These are phyloP conservation scores for Leersia perrieri DNA, from an alignment of 176 grass and related monocot genomes.

Conservation along the genomic window DNA sequence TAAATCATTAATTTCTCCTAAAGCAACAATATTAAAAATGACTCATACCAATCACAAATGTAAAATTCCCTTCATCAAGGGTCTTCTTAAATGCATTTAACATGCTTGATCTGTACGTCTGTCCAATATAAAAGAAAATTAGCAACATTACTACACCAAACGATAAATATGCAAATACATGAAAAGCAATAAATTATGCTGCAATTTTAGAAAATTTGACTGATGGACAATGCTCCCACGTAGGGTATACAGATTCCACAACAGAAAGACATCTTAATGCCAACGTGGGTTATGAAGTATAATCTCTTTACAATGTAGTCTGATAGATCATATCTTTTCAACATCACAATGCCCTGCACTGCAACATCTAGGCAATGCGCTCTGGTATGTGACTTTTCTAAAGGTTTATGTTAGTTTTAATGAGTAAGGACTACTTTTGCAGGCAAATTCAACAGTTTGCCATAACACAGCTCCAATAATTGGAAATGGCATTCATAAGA, in stretches of 20 bases:
- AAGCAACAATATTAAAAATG: conserved; percentile 24
- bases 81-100: conserved; percentile 98
- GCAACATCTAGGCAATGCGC: not conserved
- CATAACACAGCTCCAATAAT: not conserved
- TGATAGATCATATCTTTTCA: conserved; percentile 7
- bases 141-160: not conserved
- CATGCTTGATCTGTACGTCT: conserved; percentile 94
- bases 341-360: not conserved
- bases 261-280: not conserved
- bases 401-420: not conserved
- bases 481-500: not conserved
- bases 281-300: not conserved
- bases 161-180: conserved; percentile 5
- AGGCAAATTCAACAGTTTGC: not conserved
- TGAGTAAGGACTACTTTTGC: not conserved
- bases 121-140: conserved; percentile 37
- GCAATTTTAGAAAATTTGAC: not conserved
- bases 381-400: not conserved
- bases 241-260: not conserved
- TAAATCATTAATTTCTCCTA: conserved; percentile 22
- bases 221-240: not conserved
- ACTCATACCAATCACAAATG: conserved; percentile 95
- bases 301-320: not conserved
- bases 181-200: not conserved
- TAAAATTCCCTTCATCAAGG: conserved; percentile 94